These are phyloP conservation scores for Russula compacta DNA, from an alignment of 768 basidiomycete species.

Conservation along the genomic window DNA sequence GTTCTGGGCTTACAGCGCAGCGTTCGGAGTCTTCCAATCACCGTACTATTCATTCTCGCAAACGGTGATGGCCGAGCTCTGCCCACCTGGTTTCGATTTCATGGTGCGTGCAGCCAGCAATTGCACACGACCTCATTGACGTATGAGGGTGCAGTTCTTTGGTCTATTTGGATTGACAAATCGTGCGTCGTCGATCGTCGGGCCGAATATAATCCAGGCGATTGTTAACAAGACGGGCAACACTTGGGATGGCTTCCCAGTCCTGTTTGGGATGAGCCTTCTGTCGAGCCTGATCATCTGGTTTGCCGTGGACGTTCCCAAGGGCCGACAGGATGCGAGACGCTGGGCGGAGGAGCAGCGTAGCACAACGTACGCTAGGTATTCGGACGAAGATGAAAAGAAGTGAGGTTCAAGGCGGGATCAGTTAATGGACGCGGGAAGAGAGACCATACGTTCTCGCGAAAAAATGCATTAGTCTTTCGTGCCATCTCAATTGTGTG, in stretches of 20 bases:
- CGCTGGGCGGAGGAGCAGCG: constrained; percentile 29
- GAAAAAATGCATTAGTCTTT: too few species aligned
- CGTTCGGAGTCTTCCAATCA: constrained; percentile 76
- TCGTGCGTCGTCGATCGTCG: constrained; percentile 79
- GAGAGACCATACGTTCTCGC: too few species aligned
- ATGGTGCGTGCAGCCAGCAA: constrained; percentile 34
- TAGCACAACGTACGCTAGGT: background rate
- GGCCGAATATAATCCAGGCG: constrained; percentile 77
- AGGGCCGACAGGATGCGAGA: constrained; percentile 33
- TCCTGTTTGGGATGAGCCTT: constrained; percentile 64
- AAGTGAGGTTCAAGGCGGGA: too few species aligned
- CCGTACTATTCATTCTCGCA: constrained; percentile 84
- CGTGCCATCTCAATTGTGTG: too few species aligned
- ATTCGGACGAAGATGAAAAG: too few species aligned
- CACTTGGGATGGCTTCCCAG: constrained; percentile 82
- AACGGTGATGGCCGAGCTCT: constrained; percentile 85
- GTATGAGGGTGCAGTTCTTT: constrained; percentile 51
- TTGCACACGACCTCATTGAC: too few species aligned
- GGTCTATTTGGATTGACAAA: constrained; percentile 36
- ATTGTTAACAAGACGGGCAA: constrained; percentile 64
- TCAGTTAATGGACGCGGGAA: too few species aligned
- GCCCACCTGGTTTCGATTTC: constrained; percentile 81
- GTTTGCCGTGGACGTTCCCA: constrained; percentile 43
- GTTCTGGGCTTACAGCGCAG: constrained; percentile 79
- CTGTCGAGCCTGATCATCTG: constrained; percentile 69